A percentile compares a stretch with the other conserved stretches of the same genome.
Conservation (phyloP, 371 early-diverging fungal genomes). For the Rhizopus sp. region DNA sequence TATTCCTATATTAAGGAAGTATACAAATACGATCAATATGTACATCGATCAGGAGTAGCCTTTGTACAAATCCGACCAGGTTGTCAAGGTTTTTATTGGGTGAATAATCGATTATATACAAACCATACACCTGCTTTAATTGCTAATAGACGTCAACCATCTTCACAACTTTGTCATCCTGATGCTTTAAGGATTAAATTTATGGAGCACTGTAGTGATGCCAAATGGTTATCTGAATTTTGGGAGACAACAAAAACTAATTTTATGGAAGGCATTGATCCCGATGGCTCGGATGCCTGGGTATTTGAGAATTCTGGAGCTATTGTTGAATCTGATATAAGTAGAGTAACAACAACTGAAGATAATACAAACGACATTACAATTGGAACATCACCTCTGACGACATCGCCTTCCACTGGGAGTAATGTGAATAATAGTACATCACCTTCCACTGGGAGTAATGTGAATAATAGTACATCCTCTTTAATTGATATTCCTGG, state of each 20-base stretch:
- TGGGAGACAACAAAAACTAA: slow-evolving; percentile 57
- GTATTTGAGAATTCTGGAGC: slow-evolving; percentile 42
- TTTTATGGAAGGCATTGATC: slow-evolving; percentile 26
- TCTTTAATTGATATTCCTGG: slow-evolving; percentile 9
- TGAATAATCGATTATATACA: slow-evolving; percentile 82
- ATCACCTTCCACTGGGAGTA: too few species aligned
- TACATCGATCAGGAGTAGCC: slow-evolving; percentile 89
- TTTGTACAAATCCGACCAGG: slow-evolving; percentile 87
- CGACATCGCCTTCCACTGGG: slow-evolving; percentile 7
- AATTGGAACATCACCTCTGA: slow-evolving; percentile 5
- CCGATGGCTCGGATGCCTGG: slow-evolving; percentile 32
- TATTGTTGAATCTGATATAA: slow-evolving; percentile 21
- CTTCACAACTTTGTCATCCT: slow-evolving; percentile 43
- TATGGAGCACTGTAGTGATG: slow-evolving; percentile 56
- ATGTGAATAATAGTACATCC: neutral
- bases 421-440: neutral
- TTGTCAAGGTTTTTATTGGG: slow-evolving; percentile 85
- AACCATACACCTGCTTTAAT: slow-evolving; percentile 60
- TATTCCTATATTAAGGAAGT: slow-evolving; percentile 74
- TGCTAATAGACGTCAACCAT: slow-evolving; percentile 34
- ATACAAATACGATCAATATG: slow-evolving; percentile 84
- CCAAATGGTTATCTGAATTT: slow-evolving; percentile 52
- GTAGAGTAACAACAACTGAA: slow-evolving; percentile 5
- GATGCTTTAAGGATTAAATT: slow-evolving; percentile 57
- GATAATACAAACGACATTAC: slow-evolving; percentile 9